Conservation (phyloP, 441 rosid species). For the Viola pubescens region DNA sequence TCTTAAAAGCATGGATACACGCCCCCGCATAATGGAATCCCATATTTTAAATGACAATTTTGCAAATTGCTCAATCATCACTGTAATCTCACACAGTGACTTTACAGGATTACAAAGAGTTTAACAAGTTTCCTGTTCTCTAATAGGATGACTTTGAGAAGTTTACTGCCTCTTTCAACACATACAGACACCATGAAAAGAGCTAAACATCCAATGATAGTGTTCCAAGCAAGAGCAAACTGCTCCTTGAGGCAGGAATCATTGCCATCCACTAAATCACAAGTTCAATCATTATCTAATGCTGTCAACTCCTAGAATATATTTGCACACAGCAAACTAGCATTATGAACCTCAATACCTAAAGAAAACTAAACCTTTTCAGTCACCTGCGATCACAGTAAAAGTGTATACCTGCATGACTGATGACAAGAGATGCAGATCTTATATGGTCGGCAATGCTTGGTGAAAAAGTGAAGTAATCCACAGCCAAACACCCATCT, state of each 20-base stretch:
- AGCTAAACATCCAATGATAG: no score
- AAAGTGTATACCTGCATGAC: constrained; percentile 60
- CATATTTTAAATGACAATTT: no score
- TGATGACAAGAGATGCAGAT: constrained; percentile 78
- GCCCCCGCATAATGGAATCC: background rate
- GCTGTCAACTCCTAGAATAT: background rate
- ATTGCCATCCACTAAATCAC: background rate
- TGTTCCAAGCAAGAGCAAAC: no score
- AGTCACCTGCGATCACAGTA: no score
- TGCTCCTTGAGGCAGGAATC: no score
- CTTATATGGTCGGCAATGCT: constrained; percentile 71
- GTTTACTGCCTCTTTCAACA: background rate
- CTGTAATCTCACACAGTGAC: background rate
- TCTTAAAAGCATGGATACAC: background rate
- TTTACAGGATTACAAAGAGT: background rate
- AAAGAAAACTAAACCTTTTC: background rate
- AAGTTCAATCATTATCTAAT: background rate
- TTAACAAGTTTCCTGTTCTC: no score
- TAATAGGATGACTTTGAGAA: background rate
- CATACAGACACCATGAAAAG: background rate
- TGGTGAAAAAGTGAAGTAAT: constrained; percentile 77
- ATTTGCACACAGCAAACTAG: background rate
- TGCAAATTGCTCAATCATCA: background rate
- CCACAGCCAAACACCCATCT: constrained; percentile 57
- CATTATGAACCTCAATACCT: background rate